Evolutionary conservation across 2,329 filamentous ascomycete genomes (phyloP), one percentile per base, ranked within the genome.

Genomic region (Venturia effusa): DNA sequence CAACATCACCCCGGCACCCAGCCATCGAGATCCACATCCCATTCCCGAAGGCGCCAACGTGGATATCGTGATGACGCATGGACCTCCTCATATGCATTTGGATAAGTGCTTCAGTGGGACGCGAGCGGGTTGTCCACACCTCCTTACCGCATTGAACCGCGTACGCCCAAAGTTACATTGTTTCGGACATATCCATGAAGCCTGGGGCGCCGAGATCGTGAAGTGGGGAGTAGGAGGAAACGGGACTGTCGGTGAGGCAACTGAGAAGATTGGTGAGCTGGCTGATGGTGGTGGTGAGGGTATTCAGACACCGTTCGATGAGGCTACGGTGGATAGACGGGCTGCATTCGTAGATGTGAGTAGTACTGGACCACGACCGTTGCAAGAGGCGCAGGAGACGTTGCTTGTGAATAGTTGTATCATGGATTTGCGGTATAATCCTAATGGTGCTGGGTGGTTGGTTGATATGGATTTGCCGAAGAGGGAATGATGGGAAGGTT

Each of bases 181-280:
- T 66, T 88, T 86, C 69, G 84, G 84, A 0, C 84, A 87, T 72
- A 85, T 86, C 22, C 83, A 86, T 68, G 81, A 83, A 68, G 54
- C 54, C 0, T 79, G 79, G 71, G 81, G 80, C 22, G 78, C 76
- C 5, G 45, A 51, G 45, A 51, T 51, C 17, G 51, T 57, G 15
- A 34, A 10, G 15, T 57, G 30, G 51, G 51, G 27, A 24, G 19
- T 19, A 7, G 59, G n/a, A 8, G 24, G 24, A n/a, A n/a, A n/a
- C 10, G 48, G 61, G 19, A 63, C 27, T 10, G 34, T 63, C 32
- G 48, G 61, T 1, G 48, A 63, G 19, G 51, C 1, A 13, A 30
- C 5, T n/a, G 61, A 63, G 48, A 40, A 2, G 10, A 10, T 63
- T 19, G 61, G 45, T n/a, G n/a, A 15, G 15, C 27, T 63, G 15